phyloP scores from a whole-genome alignment of 305 asterid genomes.

The Plantago rigida region DNA sequence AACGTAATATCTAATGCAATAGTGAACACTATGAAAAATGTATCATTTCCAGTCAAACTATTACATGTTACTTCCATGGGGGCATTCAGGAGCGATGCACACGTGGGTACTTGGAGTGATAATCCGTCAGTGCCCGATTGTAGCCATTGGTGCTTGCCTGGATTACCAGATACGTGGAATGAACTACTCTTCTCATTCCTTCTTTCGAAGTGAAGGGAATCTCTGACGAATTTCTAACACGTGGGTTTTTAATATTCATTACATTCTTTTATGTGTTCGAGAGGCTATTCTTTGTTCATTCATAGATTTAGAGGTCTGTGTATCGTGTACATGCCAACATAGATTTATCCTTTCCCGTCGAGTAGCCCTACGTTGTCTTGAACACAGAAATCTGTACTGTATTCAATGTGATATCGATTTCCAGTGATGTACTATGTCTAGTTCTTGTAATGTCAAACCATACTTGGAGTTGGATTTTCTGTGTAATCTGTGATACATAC shows the following conservation, averaged over 20 bases:
- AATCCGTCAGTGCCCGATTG: conserved; percentile 62
- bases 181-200: conserved; percentile 48
- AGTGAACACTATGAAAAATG: conserved; percentile 35
- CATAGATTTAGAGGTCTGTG: neutral
- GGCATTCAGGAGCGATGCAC: conserved; percentile 56
- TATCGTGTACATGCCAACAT: neutral
- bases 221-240: conserved; percentile 16
- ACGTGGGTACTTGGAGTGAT: conserved; percentile 61
- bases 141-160: conserved; percentile 78
- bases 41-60: conserved; percentile 44
- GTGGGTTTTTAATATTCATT: conserved; percentile 21
- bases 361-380: neutral
- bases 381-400: neutral
- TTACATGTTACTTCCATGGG: conserved; percentile 77
- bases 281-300: conserved; percentile 6
- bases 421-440: neutral
- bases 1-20: conserved; percentile 53
- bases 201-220: conserved; percentile 26
- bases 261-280: conserved; percentile 2
- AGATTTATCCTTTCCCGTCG: too few relatives aligned
- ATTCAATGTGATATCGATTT: neutral
- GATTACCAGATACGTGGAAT: conserved; percentile 67
- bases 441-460: neutral
- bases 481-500: neutral
- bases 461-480: neutral